Percentiles rank a stretch among this genome's conserved stretches.
Evolutionary conservation across 345 rosid genomes (phyloP).

Genomic region (Cardiospermum halicacabum): DNA sequence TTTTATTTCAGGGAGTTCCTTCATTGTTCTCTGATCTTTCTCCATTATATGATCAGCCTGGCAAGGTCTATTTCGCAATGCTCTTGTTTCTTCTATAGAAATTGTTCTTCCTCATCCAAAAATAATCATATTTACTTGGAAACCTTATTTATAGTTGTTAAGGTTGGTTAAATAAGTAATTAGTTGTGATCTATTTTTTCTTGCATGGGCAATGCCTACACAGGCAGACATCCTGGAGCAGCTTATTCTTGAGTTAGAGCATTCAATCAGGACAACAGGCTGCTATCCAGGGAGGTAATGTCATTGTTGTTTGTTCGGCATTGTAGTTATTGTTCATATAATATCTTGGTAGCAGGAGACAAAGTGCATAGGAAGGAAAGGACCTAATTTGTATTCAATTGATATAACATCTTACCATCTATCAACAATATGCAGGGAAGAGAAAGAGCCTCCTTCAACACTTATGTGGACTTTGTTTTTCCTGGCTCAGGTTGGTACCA

Average conservation of each 20-base stretch:
- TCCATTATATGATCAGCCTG: constrained; percentile 72
- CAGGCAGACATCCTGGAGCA: constrained; percentile 90
- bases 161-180: background rate
- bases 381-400: background rate
- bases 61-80: constrained; percentile 56
- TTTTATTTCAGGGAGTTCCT: constrained; percentile 78
- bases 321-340: background rate
- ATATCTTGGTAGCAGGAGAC: background rate
- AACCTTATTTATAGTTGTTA: constrained; percentile 4
- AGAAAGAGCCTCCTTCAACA: constrained; percentile 90
- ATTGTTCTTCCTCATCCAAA: background rate
- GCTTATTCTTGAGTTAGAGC: constrained; percentile 78
- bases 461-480: constrained; percentile 89
- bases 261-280: constrained; percentile 60
- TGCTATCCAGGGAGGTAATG: constrained; percentile 79
- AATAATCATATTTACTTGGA: background rate
- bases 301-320: background rate
- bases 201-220: constrained; percentile 14
- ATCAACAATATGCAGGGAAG: constrained; percentile 50
- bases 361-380: background rate
- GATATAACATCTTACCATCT: background rate
- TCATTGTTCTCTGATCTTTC: constrained; percentile 96
- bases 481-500: constrained; percentile 81
- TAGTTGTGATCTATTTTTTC: constrained; percentile 5
- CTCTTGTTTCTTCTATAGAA: constrained; percentile 4